phyloP scores from a whole-genome alignment of 371 early-diverging fungal genomes.

The Coemansia sp. region DNA sequence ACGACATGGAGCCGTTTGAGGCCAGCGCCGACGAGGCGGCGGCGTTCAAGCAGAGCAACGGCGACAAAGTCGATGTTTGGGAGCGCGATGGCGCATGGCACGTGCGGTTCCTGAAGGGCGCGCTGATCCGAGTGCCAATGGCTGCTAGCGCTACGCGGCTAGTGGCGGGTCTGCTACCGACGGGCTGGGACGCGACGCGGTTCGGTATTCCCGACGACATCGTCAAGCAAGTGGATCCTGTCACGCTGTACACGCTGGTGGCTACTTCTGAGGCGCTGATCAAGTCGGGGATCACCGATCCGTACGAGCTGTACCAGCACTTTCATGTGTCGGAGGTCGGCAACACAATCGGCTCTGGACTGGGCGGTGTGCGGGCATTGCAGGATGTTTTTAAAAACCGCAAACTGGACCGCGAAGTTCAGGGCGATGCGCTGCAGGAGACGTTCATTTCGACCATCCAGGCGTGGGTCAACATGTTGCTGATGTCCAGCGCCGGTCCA shows the following conservation, averaged over 20 bases:
- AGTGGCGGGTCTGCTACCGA: constrained; percentile 94
- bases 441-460: constrained; percentile 96
- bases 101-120: constrained; percentile 85
- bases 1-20: constrained; percentile 87
- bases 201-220: constrained; percentile 84
- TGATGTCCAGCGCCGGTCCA: constrained; percentile 91
- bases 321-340: constrained; percentile 95
- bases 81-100: constrained; percentile 63
- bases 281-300: constrained; percentile 91
- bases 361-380: constrained; percentile 91
- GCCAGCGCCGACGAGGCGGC: constrained; percentile 88
- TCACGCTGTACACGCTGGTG: constrained; percentile 84
- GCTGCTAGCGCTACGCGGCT: constrained; percentile 87
- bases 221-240: constrained; percentile 84
- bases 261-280: constrained; percentile 93
- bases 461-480: constrained; percentile 95
- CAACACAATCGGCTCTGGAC: constrained; percentile 82
- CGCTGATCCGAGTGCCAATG: constrained; percentile 87
- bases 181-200: constrained; percentile 70
- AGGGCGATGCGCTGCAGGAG: constrained; percentile 91
- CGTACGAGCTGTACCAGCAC: constrained; percentile 96
- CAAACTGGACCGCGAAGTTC: constrained; percentile 77
- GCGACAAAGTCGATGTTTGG: constrained; percentile 78
- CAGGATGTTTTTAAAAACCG: constrained; percentile 76
- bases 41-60: constrained; percentile 83